phyloP scores from a whole-genome alignment of 371 early-diverging fungal genomes.

The Mortierella sp. region DNA sequence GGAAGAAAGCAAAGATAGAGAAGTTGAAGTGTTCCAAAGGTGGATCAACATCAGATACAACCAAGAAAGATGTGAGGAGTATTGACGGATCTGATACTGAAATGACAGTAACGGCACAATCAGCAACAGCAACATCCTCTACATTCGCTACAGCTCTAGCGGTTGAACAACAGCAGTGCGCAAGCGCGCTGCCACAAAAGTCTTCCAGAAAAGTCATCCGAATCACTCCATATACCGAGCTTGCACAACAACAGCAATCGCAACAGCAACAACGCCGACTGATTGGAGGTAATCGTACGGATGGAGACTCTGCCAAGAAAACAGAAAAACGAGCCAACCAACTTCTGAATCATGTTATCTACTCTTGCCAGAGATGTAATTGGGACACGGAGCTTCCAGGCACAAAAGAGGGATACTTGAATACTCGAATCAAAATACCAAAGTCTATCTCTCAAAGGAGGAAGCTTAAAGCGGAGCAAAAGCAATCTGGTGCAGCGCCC shows the following conservation, averaged over 20 bases:
- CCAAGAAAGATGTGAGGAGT: too few species aligned
- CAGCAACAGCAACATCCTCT: too few species aligned
- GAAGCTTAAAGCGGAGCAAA: conserved; percentile 5
- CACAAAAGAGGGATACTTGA: conserved; percentile 30
- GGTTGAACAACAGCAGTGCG: too few species aligned
- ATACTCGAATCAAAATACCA: conserved; percentile 17
- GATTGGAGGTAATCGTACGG: neutral
- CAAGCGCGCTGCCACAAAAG: neutral
- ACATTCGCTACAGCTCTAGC: too few species aligned
- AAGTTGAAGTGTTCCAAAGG: neutral
- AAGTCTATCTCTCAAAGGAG: conserved; percentile 23
- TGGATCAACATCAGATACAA: too few species aligned
- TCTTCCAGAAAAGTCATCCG: conserved; percentile 19
- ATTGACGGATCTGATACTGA: neutral
- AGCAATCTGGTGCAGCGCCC: neutral
- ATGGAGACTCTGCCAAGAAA: conserved; percentile 8
- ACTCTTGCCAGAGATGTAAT: conserved; percentile 38
- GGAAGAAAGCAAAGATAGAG: conserved; percentile 20
- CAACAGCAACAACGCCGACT: conserved; percentile 24
- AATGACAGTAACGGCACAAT: neutral
- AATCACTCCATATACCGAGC: conserved; percentile 29
- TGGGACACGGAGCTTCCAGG: conserved; percentile 44
- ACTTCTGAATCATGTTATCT: conserved; percentile 35
- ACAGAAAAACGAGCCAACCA: conserved; percentile 20
- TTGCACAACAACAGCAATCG: conserved; percentile 15